Evolutionary conservation across 768 basidiomycete genomes (phyloP), one percentile per base, ranked within the genome.

Genomic region (Hygrophoropsis aurantiaca): DNA sequence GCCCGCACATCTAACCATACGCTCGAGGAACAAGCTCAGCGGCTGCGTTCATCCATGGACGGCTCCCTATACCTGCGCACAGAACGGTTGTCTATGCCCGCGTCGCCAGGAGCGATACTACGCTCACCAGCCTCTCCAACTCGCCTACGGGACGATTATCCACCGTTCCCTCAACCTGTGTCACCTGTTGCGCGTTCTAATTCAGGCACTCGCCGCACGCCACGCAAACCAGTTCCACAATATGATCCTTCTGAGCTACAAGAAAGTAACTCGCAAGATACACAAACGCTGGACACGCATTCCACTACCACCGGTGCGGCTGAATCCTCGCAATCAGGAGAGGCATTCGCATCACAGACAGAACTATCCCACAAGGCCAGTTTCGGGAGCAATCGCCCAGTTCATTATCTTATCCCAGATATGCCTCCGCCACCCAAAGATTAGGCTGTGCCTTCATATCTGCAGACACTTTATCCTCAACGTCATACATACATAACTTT

Each of bases 351-450:
- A 13, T 26, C 39, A 0, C 6, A 21, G 9, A 44, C 47, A 43
- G 60, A 42, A 54, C 61, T 74, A 50, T 47, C 39, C 24, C 77
- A 69, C 54, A 76, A 76, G 59, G 61, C 62, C 33, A 75, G 73
- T 59, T 69, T 79, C 59, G 77, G 72, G 42, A 69, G 69, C 26
- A 70, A 70, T 20, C 64, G 71, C 36, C 70, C 71, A 20, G 52
- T 82, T 49, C 81, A 82, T 59, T 81, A 79, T 67, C 58, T 82
- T 48, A 81, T 82, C 34, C 81, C 81, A 8, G 81, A 82, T 55
- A 71, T 81, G 72, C 81, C 80, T 15, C 61, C 58, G 16, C 62
- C 62, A 10, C 58, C 52, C 54, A 56, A 41, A 45, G 62, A 69
- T 25, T 62, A 49, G 62, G 46, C 34, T 19, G 49, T 21, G 32